A percentile compares a stretch with the other conserved stretches of the same genome.
Conservation (phyloP, 108 stramenopile genomes). For the Aureococcus anophagefferens region DNA sequence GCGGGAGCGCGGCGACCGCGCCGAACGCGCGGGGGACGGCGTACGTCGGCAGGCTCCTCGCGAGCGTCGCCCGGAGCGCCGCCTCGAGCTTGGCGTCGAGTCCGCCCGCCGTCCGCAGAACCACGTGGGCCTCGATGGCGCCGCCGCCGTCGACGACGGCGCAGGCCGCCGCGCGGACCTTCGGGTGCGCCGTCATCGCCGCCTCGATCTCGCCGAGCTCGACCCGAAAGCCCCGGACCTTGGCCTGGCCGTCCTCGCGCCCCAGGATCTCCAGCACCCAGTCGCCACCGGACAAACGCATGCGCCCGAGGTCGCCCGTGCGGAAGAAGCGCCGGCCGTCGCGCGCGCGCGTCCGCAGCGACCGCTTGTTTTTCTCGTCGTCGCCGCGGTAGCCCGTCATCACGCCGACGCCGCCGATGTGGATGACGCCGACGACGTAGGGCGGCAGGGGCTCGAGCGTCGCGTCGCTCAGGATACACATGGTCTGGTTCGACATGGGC, state of each 20-base stretch:
- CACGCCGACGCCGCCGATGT: constrained; percentile 17
- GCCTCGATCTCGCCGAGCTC: constrained; percentile 20
- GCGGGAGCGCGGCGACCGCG: constrained; percentile 1
- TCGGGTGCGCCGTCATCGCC: neutral
- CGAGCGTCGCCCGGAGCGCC: neutral
- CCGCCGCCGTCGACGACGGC: neutral
- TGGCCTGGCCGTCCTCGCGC: constrained; percentile 13
- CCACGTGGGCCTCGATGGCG: neutral
- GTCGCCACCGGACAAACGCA: neutral
- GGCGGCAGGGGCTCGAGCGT: neutral
- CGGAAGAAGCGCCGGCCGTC: constrained; percentile 8
- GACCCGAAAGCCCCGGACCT: constrained; percentile 16
- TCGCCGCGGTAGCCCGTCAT: constrained; percentile 6
- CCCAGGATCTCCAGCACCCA: constrained; percentile 10
- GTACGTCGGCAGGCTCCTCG: neutral
- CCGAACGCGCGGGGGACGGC: constrained; percentile 4
- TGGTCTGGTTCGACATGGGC: neutral
- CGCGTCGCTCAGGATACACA: constrained; percentile 7
- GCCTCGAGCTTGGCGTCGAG: neutral
- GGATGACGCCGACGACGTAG: neutral
- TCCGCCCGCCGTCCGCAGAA: neutral
- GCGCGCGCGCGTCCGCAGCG: constrained; percentile 3
- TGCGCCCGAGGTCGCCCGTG: constrained; percentile 15
- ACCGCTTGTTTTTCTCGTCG: neutral
- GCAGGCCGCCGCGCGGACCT: neutral